phyloP scores from a whole-genome alignment of 345 rosid genomes.

The thale cress (Arabidopsis thaliana) region TAIR10.1 NC_003075.7:18506501-18507000 shows the following conservation, averaged over 20 bases:
- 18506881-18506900: constrained; percentile 28
- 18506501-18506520: neutral
- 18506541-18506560: neutral
- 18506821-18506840: constrained; percentile 53
- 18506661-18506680: neutral
- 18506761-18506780: constrained; percentile 94
- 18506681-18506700: neutral
- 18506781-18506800: constrained; percentile 96
- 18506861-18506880: constrained; percentile 3
- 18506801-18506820: constrained; percentile 91
- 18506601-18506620: constrained; percentile 95
- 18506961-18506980: constrained; percentile 71
- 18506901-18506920: constrained; percentile 86
- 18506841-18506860: neutral
- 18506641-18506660: constrained; percentile 69
- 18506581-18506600: constrained; percentile 93
- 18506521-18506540: constrained; percentile 10
- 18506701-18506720: neutral
- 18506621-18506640: constrained; percentile 89
- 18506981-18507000: constrained; percentile 95
- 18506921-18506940: constrained; percentile 87
- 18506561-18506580: constrained; percentile 52
- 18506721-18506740: constrained; percentile 65
- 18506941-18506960: constrained; percentile 90
- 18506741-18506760: constrained; percentile 98